These are phyloP conservation scores for Rutstroemia sp. DNA, from an alignment of 2,329 filamentous ascomycete species.

Conservation along the genomic window DNA sequence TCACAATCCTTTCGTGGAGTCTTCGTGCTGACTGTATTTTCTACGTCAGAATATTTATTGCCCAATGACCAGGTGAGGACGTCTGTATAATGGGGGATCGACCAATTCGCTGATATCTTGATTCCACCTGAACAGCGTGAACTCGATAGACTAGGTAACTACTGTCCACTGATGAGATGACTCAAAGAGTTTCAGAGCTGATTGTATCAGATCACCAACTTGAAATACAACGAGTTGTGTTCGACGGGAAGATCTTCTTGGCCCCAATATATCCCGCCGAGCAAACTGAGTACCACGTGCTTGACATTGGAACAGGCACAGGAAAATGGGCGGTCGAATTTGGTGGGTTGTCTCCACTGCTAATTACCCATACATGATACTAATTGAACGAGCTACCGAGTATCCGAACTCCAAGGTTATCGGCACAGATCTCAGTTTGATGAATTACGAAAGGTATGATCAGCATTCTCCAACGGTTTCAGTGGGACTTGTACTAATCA, in stretches of 20 bases:
- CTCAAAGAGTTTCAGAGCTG: background rate
- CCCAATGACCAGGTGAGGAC: conserved; percentile 20
- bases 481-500: background rate
- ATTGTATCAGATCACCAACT: conserved; percentile 16
- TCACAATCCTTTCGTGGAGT: background rate
- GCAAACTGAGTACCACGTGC: conserved; percentile 18
- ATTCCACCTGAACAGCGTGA: conserved; percentile 1
- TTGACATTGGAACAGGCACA: conserved; percentile 43
- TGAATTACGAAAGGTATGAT: background rate
- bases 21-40: background rate
- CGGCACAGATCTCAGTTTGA: conserved; percentile 1
- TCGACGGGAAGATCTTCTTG: conserved; percentile 15
- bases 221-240: conserved; percentile 12
- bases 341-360: conserved; percentile 33
- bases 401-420: background rate
- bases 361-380: background rate
- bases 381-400: background rate
- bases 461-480: background rate
- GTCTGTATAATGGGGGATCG: background rate
- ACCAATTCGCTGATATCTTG: background rate
- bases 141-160: conserved; percentile 11
- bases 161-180: background rate
- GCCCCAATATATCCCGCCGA: conserved; percentile 24
- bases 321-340: conserved; percentile 55
- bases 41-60: conserved; percentile 19